These are phyloP conservation scores for Dentipellis fragilis DNA, from an alignment of 768 basidiomycete species.

Conservation along the genomic window DNA sequence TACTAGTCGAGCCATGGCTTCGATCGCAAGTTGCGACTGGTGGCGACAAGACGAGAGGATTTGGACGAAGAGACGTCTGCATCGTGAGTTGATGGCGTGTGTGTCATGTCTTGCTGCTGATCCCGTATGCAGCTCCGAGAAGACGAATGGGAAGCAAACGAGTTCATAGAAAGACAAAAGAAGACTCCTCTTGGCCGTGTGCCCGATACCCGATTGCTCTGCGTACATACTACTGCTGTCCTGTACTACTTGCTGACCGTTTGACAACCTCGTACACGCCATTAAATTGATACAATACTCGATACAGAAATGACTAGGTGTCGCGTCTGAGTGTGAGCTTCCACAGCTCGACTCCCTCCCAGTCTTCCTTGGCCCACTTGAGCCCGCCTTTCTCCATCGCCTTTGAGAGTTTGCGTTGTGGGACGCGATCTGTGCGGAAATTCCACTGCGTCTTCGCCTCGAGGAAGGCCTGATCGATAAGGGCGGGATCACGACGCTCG, in stretches of 20 bases:
- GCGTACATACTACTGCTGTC: background rate
- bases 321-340: slow-evolving; percentile 22
- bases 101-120: background rate
- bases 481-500: slow-evolving; percentile 64
- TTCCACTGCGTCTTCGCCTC: slow-evolving; percentile 46
- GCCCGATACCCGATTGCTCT: background rate
- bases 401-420: slow-evolving; percentile 46
- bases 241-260: background rate
- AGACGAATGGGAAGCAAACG: background rate
- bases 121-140: background rate
- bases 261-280: too few species aligned
- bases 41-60: slow-evolving; percentile 27
- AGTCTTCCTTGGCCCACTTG: slow-evolving; percentile 57
- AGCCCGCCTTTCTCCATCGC: slow-evolving; percentile 48
- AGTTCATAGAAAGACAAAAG: background rate
- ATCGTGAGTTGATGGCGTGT: background rate
- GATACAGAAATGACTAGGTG: too few species aligned
- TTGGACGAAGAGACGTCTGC: slow-evolving; percentile 36
- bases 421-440: slow-evolving; percentile 49
- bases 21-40: slow-evolving; percentile 52
- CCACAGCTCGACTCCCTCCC: slow-evolving; percentile 82
- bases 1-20: slow-evolving; percentile 65
- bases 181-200: background rate
- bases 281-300: too few species aligned
- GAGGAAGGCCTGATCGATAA: slow-evolving; percentile 50